Percentiles rank a stretch among this genome's conserved stretches.
Evolutionary conservation across 2,329 filamentous ascomycete species (phyloP).

Genomic region (Hansfordia pulvinata): DNA sequence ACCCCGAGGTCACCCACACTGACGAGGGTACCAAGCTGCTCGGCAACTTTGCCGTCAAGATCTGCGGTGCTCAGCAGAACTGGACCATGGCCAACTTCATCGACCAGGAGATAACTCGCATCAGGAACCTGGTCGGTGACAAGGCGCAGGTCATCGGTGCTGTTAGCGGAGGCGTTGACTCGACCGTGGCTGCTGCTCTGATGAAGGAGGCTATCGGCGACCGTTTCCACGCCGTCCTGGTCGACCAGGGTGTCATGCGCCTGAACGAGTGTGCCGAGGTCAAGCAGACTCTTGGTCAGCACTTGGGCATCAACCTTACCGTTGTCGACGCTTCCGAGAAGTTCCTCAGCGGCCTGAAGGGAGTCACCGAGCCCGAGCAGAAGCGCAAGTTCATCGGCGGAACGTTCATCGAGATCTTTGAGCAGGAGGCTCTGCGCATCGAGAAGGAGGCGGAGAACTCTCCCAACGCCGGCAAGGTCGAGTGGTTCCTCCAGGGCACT

Average conservation of each 20-base stretch:
- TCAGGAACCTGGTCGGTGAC: conserved; percentile 68
- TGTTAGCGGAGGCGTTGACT: conserved; percentile 76
- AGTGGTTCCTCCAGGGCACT: conserved; percentile 81
- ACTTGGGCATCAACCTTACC: conserved; percentile 82
- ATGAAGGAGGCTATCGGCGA: conserved; percentile 79
- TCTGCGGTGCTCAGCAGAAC: conserved; percentile 62
- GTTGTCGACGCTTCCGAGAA: conserved; percentile 67
- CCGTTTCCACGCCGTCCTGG: conserved; percentile 71
- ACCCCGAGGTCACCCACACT: conserved; percentile 54
- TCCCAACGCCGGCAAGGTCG: conserved; percentile 56
- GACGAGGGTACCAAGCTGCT: conserved; percentile 56
- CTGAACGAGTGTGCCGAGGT: conserved; percentile 75
- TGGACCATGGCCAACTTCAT: conserved; percentile 85
- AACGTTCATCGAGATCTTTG: conserved; percentile 70
- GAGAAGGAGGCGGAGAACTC: conserved; percentile 57
- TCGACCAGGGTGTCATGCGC: conserved; percentile 79
- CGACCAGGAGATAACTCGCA: conserved; percentile 66
- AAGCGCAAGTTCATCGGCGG: conserved; percentile 87
- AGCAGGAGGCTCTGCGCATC: conserved; percentile 58
- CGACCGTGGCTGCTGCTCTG: conserved; percentile 73
- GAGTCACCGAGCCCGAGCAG: conserved; percentile 65
- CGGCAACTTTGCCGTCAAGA: conserved; percentile 70
- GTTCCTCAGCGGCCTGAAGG: conserved; percentile 66
- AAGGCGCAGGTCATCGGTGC: conserved; percentile 61
- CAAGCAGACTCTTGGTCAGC: conserved; percentile 61